Evolutionary conservation across 371 early-diverging fungal genomes (phyloP), one percentile per base, ranked within the genome.

Genomic region (Mucor ambiguus): DNA sequence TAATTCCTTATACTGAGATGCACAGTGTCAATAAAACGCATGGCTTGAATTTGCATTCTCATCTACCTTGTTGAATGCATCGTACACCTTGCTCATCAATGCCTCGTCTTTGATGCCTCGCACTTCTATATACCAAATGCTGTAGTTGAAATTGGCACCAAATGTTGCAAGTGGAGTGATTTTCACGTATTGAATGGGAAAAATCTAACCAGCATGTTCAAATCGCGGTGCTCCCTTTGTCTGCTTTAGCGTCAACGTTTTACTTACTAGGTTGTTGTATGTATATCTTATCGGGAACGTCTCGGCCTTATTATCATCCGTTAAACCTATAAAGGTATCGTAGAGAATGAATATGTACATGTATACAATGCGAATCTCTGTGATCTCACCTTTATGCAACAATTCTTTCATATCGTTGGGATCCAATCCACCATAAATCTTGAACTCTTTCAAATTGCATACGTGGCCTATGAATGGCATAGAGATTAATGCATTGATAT

Each of bases 381-480:
- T 26, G 2, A 6, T 30, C 26, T 7, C 81, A 85, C 97, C 97
- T 61, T 87, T 85, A 73, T 96, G 95, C 38, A 96, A 80, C 12
- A 97, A 77, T 75, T 97, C 96, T 41, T 82, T 82, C 91, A 95
- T 91, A 68, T 92, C 89, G 58, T 91, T 84, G 18, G 86, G 86
- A 4, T 88, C 75, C 76, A 94, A 77, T 3, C 96, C 96, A 49
- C 94, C 96, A 73, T 79, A 96, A 3, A 98, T 91, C 73, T 95
- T 96, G 86, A 98, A 96, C 78, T 98, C 96, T 66, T 94, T 96
- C 30, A 98, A 75, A 75, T 98, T 98, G 79, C 97, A 98, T 33
- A 97, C 95, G 78, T 98, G 99, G 5, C 89, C 92, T 90, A 33
- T 26, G 29, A 55, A 64, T n/a, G 61, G 61, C 28, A 93, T 94